A percentile compares a stretch with the other conserved stretches of the same genome.
Conservation (phyloP, 805 yeast species). For the Metschnikowia koreensis region DNA sequence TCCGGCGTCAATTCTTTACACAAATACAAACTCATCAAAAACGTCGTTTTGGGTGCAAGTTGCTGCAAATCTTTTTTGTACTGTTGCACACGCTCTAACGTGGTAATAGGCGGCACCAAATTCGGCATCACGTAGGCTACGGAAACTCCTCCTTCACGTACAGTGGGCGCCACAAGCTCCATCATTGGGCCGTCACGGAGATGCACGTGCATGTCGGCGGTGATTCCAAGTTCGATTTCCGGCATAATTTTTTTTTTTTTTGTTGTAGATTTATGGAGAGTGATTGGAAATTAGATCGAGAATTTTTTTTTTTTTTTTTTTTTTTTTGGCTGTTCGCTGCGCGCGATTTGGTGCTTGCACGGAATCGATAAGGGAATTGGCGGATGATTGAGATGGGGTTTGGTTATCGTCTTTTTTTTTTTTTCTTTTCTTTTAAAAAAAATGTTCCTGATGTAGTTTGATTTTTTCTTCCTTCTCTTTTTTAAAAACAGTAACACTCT, state of each 20-base stretch:
- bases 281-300: background rate
- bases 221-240: constrained; percentile 57
- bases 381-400: too few species aligned
- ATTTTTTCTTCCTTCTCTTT: too few species aligned
- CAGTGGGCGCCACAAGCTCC: constrained; percentile 86
- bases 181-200: constrained; percentile 93
- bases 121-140: constrained; percentile 97
- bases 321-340: too few species aligned
- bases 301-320: too few species aligned
- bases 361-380: too few species aligned
- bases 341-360: too few species aligned
- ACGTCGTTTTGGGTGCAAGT: constrained; percentile 79
- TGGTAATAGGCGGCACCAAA: constrained; percentile 85
- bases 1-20: constrained; percentile 82
- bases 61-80: constrained; percentile 64
- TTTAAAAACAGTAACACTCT: too few species aligned
- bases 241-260: constrained; percentile 8
- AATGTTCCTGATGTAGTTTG: too few species aligned
- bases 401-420: too few species aligned
- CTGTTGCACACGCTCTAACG: constrained; percentile 64
- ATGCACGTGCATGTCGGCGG: constrained; percentile 96
- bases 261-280: background rate
- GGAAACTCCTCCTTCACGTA: constrained; percentile 85
- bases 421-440: too few species aligned
- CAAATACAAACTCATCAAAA: constrained; percentile 87